Evolutionary conservation across 345 rosid genomes (phyloP).

Genomic region (Carallia brachiata): DNA sequence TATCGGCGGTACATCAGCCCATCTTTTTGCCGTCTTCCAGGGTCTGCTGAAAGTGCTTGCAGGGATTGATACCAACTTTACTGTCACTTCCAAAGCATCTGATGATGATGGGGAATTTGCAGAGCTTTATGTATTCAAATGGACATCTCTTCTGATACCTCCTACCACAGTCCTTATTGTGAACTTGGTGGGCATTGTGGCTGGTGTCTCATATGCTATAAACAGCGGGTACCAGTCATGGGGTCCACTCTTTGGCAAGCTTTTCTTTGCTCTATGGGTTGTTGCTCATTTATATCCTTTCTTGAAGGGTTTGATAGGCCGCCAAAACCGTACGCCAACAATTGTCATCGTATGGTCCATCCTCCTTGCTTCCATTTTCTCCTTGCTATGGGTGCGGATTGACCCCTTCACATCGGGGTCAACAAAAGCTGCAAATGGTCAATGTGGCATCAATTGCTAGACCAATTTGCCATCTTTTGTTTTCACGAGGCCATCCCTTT

Average conservation of each 20-base stretch:
- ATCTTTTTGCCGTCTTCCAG: constrained; percentile 97
- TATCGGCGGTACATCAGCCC: constrained; percentile 98
- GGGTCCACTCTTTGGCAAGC: constrained; percentile 97
- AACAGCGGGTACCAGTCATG: constrained; percentile 99
- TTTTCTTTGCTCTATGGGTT: constrained; percentile 97
- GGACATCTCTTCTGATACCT: constrained; percentile 98
- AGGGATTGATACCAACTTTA: constrained; percentile 95
- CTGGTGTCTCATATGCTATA: constrained; percentile 91
- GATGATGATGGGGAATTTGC: constrained; percentile 96
- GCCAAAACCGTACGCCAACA: constrained; percentile 96
- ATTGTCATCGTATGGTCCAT: constrained; percentile 98
- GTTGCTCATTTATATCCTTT: constrained; percentile 96
- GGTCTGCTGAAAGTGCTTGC: constrained; percentile 96
- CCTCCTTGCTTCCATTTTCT: constrained; percentile 96
- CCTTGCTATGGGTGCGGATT: constrained; percentile 96
- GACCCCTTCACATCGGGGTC: constrained; percentile 70
- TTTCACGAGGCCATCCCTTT: neutral
- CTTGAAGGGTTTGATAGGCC: constrained; percentile 94
- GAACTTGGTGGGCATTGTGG: constrained; percentile 94
- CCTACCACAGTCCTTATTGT: constrained; percentile 90
- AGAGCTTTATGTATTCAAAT: constrained; percentile 93
- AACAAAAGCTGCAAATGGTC: constrained; percentile 50
- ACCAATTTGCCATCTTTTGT: neutral
- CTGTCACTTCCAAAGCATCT: constrained; percentile 91
- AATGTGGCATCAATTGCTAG: constrained; percentile 54